A percentile compares a stretch with the other conserved stretches of the same genome.
Evolutionary conservation across 495 filamentous ascomycete species (phyloP).

Genomic region (Hypoxylon crocopeplum): DNA sequence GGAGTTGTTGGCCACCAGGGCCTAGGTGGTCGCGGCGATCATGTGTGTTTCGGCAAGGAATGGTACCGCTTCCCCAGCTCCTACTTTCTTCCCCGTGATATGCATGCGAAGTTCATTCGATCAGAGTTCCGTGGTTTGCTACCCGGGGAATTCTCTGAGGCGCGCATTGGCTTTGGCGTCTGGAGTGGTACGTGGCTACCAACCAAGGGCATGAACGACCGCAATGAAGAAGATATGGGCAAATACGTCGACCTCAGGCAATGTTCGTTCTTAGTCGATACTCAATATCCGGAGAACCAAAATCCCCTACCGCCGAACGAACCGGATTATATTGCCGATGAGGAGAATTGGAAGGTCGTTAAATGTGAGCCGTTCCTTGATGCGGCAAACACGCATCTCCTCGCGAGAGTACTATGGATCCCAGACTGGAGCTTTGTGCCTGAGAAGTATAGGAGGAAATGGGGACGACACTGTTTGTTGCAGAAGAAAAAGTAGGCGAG

Average conservation of each 20-base stretch:
- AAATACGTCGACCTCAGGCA: conserved; percentile 84
- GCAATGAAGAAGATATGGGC: conserved; percentile 81
- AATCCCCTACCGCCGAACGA: conserved; percentile 62
- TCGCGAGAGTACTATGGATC: conserved; percentile 85
- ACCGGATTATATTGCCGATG: conserved; percentile 75
- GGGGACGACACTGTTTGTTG: conserved; percentile 85
- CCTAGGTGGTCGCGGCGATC: conserved; percentile 62
- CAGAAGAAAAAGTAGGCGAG: conserved; percentile 53
- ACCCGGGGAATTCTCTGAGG: conserved; percentile 87
- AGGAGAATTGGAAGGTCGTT: conserved; percentile 73
- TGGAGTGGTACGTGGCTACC: conserved; percentile 81
- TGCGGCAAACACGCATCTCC: conserved; percentile 69
- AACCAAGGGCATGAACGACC: conserved; percentile 89
- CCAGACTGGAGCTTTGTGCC: conserved; percentile 77
- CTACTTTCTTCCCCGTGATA: conserved; percentile 81
- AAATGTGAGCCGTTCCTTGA: conserved; percentile 83
- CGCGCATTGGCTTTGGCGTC: conserved; percentile 63
- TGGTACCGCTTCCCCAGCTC: conserved; percentile 98
- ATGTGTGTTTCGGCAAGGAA: conserved; percentile 91
- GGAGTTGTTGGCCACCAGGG: conserved; percentile 57
- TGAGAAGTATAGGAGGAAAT: conserved; percentile 69
- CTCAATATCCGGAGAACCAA: conserved; percentile 68
- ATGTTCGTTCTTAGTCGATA: conserved; percentile 89
- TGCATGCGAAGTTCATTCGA: conserved; percentile 85
- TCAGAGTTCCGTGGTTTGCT: conserved; percentile 89